Percentiles rank a stretch among this genome's conserved stretches.
Conservation (phyloP, 2,329 filamentous ascomycete genomes). For the Akanthomyces lecanii region DNA sequence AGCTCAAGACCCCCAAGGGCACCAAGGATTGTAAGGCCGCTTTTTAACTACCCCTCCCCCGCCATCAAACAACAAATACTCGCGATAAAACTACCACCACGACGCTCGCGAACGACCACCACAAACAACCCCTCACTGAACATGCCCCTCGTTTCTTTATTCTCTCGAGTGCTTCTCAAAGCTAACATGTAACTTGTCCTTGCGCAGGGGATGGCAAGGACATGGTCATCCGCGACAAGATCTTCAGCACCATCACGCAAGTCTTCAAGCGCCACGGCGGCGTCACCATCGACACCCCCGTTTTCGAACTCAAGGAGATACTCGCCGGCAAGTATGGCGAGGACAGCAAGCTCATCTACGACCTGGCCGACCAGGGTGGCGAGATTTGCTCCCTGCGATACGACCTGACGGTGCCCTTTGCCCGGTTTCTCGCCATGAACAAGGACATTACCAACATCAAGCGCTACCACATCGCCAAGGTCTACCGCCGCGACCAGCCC, state of each 20-base stretch:
- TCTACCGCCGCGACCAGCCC: slow-evolving; percentile 48
- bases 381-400: slow-evolving; percentile 73
- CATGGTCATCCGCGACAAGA: slow-evolving; percentile 75
- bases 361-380: slow-evolving; percentile 80
- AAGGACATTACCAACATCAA: slow-evolving; percentile 77
- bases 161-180: background rate
- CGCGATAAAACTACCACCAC: background rate
- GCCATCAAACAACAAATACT: background rate
- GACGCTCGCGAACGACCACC: background rate
- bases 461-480: slow-evolving; percentile 92
- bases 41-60: slow-evolving; percentile 8
- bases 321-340: slow-evolving; percentile 88
- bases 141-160: background rate
- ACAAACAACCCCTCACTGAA: background rate
- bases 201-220: slow-evolving; percentile 64
- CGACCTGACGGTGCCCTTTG: slow-evolving; percentile 85
- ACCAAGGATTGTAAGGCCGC: slow-evolving; percentile 68
- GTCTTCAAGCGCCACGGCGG: slow-evolving; percentile 83
- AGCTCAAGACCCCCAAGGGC: slow-evolving; percentile 85
- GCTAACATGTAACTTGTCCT: background rate
- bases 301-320: slow-evolving; percentile 85
- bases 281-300: slow-evolving; percentile 73
- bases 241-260: slow-evolving; percentile 69
- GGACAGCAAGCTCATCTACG: slow-evolving; percentile 88
- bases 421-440: slow-evolving; percentile 92